Evolutionary conservation across 75 land plant genomes (phyloP), one percentile per base, ranked within the genome.

Genomic region (Chamaecyparis obtusa): DNA sequence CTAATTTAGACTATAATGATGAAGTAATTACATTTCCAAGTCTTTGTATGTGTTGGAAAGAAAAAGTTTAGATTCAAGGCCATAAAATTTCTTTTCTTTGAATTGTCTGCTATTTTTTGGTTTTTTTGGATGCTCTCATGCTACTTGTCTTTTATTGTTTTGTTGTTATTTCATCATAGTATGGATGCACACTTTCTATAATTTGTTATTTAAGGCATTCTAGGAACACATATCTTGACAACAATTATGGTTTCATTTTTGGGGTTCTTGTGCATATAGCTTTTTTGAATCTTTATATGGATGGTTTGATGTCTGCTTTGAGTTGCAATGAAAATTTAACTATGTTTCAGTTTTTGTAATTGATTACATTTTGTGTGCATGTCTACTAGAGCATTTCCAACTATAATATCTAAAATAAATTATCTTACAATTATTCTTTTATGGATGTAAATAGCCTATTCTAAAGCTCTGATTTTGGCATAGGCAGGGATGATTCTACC

Each of bases 301-400:
- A 43, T 43, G 85, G 15, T 27, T 82, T 84, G 43, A 74, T 30
- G 56, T n/a, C 69, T 41, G 24, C 69, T 85, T 56, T 44, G 17
- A 11, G 35, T n/a, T n/a, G 41, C 33, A 80, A 21, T 67, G 9
- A 80, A 30, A 80, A 9, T 71, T 30, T 80, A 39, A 55, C 39
- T 48, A 46, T 85, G 43, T 86, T 24, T 37, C 37, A 33, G 80
- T 88, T 69, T 67, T 43, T 84, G 48, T 83, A 17, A 83, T 83
- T 83, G 79, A 19, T 79, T 86, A n/a, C n/a, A n/a, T n/a, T n/a
- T n/a, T n/a, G n/a, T n/a, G n/a, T n/a, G n/a, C n/a, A n/a, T n/a
- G n/a, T n/a, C n/a, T n/a, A n/a, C n/a, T n/a, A n/a, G n/a, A n/a
- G n/a, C n/a, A n/a, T n/a, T n/a, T n/a, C n/a, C n/a, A n/a, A n/a